Conservation (phyloP, 1,284 basidiomycete species). For the Schizophyllum amplum region DNA sequence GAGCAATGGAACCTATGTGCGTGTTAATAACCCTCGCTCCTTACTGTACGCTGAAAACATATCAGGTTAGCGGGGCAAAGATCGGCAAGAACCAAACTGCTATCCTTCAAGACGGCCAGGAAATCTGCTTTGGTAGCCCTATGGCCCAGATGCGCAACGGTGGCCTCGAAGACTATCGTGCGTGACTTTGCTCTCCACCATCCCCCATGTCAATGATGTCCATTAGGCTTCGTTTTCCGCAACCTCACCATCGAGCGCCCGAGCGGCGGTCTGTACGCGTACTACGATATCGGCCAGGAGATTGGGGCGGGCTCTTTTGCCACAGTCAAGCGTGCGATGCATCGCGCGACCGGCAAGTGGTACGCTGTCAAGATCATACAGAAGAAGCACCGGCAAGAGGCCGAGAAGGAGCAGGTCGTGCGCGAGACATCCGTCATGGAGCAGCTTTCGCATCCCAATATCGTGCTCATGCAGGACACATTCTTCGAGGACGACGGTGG, state of each 20-base stretch:
- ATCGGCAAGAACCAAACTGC: constrained; percentile 50
- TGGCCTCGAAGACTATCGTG: constrained; percentile 52
- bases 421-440: constrained; percentile 80
- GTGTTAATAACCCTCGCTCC: constrained; percentile 21
- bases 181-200: constrained; percentile 19
- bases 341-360: constrained; percentile 49
- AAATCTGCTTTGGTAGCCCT: constrained; percentile 69
- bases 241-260: constrained; percentile 43
- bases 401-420: constrained; percentile 27
- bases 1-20: constrained; percentile 82
- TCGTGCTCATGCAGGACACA: constrained; percentile 74
- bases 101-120: constrained; percentile 71
- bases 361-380: constrained; percentile 76
- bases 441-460: constrained; percentile 69
- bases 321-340: constrained; percentile 65
- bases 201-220: background rate
- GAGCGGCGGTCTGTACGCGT: constrained; percentile 44
- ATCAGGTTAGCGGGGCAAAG: constrained; percentile 63
- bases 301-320: constrained; percentile 80
- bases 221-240: constrained; percentile 18
- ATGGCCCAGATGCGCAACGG: constrained; percentile 35
- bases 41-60: constrained; percentile 6
- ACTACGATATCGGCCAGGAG: constrained; percentile 58
- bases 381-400: constrained; percentile 19
- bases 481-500: constrained; percentile 60